These are phyloP conservation scores for Phytophthora uliginosa DNA, from an alignment of 352 stramenopile species.

Conservation along the genomic window DNA sequence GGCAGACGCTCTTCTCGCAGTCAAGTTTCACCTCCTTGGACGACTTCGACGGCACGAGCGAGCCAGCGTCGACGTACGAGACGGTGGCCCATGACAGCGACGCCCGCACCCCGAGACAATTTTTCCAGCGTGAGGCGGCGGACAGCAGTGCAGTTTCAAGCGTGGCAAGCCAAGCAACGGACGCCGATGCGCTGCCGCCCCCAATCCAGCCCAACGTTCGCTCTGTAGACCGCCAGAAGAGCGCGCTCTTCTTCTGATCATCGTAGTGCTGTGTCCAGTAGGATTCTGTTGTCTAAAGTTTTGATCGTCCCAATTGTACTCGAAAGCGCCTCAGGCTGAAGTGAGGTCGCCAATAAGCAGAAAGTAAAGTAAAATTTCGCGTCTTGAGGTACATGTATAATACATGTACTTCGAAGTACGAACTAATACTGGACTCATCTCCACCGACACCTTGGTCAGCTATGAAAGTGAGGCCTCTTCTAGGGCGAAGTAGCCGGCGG, in stretches of 20 bases:
- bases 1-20: constrained; percentile 55
- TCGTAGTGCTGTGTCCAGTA: neutral
- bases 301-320: neutral
- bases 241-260: constrained; percentile 23
- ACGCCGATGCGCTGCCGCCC: constrained; percentile 15
- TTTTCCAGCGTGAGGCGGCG: constrained; percentile 14
- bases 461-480: neutral
- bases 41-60: constrained; percentile 45
- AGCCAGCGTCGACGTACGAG: constrained; percentile 29
- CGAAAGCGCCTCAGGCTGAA: neutral
- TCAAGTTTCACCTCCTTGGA: constrained; percentile 42
- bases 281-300: neutral
- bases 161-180: neutral
- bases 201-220: constrained; percentile 26
- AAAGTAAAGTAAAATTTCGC: neutral
- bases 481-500: neutral
- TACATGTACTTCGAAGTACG: no score
- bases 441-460: neutral
- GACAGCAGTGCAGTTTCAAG: constrained; percentile 5
- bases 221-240: constrained; percentile 19
- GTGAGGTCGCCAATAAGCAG: neutral
- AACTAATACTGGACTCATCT: no score
- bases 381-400: no score
- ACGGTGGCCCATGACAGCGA: constrained; percentile 23
- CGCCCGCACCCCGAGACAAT: constrained; percentile 2